A percentile compares a stretch with the other conserved stretches of the same genome.
These are phyloP conservation scores for Dothiorella sarmentorum DNA, from an alignment of 2,329 filamentous ascomycete species.

Conservation along the genomic window DNA sequence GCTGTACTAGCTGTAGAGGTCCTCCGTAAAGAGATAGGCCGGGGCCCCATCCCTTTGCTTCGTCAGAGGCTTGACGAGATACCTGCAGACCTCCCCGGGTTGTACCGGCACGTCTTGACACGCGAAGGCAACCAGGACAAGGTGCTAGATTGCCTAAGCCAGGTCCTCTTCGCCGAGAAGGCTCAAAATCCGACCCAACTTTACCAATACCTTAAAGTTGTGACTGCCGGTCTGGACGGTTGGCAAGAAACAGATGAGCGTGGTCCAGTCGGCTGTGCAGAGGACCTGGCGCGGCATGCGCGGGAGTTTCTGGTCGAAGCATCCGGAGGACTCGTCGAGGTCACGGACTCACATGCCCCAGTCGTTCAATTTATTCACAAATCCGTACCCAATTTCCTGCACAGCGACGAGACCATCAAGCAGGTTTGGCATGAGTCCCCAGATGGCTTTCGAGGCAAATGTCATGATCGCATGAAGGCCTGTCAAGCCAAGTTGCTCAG, in stretches of 20 bases:
- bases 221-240: background rate
- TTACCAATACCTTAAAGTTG: background rate
- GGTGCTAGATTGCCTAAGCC: background rate
- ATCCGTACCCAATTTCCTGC: background rate
- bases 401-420: background rate
- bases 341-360: background rate
- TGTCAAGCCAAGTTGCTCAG: background rate
- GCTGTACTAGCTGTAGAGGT: slow-evolving; percentile 45
- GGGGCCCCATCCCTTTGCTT: slow-evolving; percentile 30
- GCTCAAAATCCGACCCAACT: background rate
- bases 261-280: no score
- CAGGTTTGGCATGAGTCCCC: background rate
- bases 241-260: background rate
- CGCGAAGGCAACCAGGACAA: slow-evolving; percentile 40
- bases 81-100: slow-evolving; percentile 40
- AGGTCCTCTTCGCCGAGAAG: background rate
- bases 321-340: background rate
- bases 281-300: background rate
- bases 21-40: slow-evolving; percentile 42
- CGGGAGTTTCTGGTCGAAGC: background rate
- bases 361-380: background rate
- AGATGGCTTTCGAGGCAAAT: background rate
- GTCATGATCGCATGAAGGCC: background rate
- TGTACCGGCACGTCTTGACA: slow-evolving; percentile 52
- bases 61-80: slow-evolving; percentile 37